Base-by-base conservation (phyloP, 306 rosid species). In the Acmispon strigosus region DNA sequence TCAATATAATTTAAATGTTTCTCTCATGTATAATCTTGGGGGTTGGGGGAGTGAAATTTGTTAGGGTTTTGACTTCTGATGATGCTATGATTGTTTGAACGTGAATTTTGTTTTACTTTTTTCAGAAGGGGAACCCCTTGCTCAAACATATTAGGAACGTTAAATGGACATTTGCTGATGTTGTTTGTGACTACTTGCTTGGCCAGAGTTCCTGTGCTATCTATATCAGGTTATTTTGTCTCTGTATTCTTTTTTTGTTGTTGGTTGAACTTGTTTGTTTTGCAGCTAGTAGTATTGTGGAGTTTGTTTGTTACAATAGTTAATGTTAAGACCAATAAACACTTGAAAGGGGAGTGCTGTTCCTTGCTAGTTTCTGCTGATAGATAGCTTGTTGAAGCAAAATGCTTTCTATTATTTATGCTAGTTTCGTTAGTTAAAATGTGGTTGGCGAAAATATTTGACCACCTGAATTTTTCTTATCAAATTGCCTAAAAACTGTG, bases 131-230 rank as follows among this genome's bases (percentile, higher is more conserved):
- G 62, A 94, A 94, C 65, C 96, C 97, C 4, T 80, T 94, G 82
- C 98, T 94, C 68, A 94, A 89, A 80, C 86, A 94, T 75, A 89
- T 94, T 77, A 85, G 98, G 85, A 94, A 94, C 52, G 98, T 89
- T 72, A 89, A 66, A 78, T 94, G 97, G 98, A 72, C 74, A 45
- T 94, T 94, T 84, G 95, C 96, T n/a, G 98, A 94, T 85, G 22
- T 94, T 69, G 84, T 79, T 41, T 92, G 97, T 75, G 98, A 94
- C 82, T 94, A 81, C 86, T 76, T 94, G 74, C 95, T 94, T 44
- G 96, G 98, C 36, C 94, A 86, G 69, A 82, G 85, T 85, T 89
- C 97, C 8, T 94, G 96, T 79, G 98, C 97, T 34, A 94, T 94
- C 59, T 94, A 94, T 78, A 71, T 94, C 80, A 94, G 98, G 98